phyloP scores from a whole-genome alignment of 345 rosid genomes.

The Acer saccharum region DNA sequence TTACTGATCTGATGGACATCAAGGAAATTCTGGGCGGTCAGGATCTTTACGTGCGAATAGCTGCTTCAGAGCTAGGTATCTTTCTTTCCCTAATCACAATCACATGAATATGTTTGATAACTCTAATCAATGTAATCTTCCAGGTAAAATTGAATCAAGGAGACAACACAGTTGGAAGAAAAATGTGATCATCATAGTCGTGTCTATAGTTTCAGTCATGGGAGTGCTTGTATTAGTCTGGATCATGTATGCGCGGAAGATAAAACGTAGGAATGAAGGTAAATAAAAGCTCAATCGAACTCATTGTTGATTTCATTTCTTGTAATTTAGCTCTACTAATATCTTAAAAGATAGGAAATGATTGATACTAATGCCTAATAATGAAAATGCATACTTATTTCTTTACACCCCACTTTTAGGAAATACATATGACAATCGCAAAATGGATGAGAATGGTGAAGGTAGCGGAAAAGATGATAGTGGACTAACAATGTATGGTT shows the following conservation, averaged over 20 bases:
- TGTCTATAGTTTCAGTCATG: constrained; percentile 14
- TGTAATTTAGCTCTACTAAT: too few species aligned
- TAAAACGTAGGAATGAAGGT: constrained; percentile 17
- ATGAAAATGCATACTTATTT: too few species aligned
- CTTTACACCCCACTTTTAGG: not conserved
- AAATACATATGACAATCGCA: not conserved
- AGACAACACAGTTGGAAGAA: constrained; percentile 6
- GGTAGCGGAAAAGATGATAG: constrained; percentile 9
- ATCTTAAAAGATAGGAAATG: not conserved
- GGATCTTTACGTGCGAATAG: constrained; percentile 18
- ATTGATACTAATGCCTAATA: not conserved
- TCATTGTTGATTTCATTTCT: not conserved
- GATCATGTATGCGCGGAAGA: constrained; percentile 10
- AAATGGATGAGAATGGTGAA: not conserved
- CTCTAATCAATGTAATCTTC: not conserved
- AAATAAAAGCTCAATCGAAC: not conserved
- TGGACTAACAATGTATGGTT: not conserved
- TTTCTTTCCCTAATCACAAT: not conserved
- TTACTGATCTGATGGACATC: constrained; percentile 27
- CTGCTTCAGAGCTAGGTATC: constrained; percentile 23
- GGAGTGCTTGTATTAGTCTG: constrained; percentile 10
- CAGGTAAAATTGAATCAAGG: constrained; percentile 1
- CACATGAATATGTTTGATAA: not conserved
- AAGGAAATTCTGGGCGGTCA: constrained; percentile 12
- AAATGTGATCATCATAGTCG: constrained; percentile 18